A percentile compares a stretch with the other conserved stretches of the same genome.
These are phyloP conservation scores for Colletotrichum spaethianum DNA, from an alignment of 2,329 filamentous ascomycete species.

Conservation along the genomic window DNA sequence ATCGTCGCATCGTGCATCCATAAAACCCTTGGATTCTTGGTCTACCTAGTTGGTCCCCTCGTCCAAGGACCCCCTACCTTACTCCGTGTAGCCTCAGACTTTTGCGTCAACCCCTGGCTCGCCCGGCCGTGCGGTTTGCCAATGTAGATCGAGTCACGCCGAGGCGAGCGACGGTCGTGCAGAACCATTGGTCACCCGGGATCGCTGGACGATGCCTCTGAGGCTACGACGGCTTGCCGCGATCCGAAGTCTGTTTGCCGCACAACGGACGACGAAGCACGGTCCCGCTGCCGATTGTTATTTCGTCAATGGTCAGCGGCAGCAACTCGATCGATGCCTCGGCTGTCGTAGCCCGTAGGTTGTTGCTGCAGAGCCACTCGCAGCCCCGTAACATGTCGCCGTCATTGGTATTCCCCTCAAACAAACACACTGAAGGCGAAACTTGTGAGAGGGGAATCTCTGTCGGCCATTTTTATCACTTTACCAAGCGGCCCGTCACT, in stretches of 20 bases:
- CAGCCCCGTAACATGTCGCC: background rate
- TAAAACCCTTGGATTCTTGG: background rate
- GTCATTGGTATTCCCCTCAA: background rate
- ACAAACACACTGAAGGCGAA: background rate
- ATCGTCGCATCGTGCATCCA: background rate
- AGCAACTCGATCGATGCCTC: slow-evolving; percentile 6
- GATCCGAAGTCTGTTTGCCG: slow-evolving; percentile 23
- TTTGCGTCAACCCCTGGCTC: background rate
- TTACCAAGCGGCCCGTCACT: background rate
- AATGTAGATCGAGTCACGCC: slow-evolving; percentile 27
- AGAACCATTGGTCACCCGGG: slow-evolving; percentile 5
- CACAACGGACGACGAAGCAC: slow-evolving; percentile 24
- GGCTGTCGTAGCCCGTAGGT: background rate
- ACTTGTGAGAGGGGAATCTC: background rate
- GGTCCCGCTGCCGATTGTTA: slow-evolving; percentile 9
- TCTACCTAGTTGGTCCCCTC: background rate
- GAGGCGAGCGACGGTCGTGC: slow-evolving; percentile 22
- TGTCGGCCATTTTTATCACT: background rate
- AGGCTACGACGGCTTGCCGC: slow-evolving; percentile 22
- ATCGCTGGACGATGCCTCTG: background rate
- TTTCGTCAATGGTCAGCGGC: slow-evolving; percentile 5
- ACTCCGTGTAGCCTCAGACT: slow-evolving; percentile 6
- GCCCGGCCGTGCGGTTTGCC: slow-evolving; percentile 17
- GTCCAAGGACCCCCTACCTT: slow-evolving; percentile 4
- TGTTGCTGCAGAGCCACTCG: background rate